phyloP scores from a whole-genome alignment of 106 monocot species.

The Apostasia ramifera region DNA sequence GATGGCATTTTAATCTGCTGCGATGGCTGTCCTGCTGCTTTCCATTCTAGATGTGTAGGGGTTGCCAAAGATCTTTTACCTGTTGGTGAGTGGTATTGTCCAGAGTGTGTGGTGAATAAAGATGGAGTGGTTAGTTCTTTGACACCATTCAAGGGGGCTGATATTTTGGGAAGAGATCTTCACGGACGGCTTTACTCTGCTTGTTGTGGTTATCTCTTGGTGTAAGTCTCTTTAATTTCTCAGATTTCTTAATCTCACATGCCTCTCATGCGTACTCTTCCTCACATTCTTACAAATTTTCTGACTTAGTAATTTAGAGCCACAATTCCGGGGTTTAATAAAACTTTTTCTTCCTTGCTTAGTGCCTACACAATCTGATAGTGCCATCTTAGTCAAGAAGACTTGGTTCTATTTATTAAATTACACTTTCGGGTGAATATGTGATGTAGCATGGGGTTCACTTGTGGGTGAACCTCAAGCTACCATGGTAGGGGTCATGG shows the following conservation, averaged over 20 bases:
- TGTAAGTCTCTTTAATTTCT: conserved; percentile 45
- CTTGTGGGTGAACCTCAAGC: no score
- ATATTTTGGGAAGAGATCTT: conserved; percentile 70
- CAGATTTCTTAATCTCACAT: neutral
- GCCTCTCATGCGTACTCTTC: neutral
- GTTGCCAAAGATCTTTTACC: conserved; percentile 70
- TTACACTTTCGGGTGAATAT: no score
- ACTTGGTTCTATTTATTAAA: no score
- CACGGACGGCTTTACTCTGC: conserved; percentile 69
- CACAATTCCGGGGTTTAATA: no score
- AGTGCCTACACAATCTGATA: no score
- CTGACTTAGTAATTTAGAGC: neutral
- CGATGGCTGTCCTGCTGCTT: conserved; percentile 98
- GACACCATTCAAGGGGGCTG: conserved; percentile 56
- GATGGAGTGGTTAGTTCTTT: conserved; percentile 28
- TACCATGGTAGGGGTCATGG: no score
- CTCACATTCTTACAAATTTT: neutral
- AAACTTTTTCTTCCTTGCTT: no score
- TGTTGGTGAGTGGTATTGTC: conserved; percentile 95
- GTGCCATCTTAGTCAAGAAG: no score
- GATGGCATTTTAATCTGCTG: conserved; percentile 95
- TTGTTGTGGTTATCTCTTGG: conserved; percentile 72
- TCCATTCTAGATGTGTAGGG: conserved; percentile 94
- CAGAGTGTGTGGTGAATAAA: conserved; percentile 60
- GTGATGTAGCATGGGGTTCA: no score